A percentile compares a stretch with the other conserved stretches of the same genome.
Conservation (phyloP, 2,329 filamentous ascomycete genomes). For the Ophiostoma sp. region DNA sequence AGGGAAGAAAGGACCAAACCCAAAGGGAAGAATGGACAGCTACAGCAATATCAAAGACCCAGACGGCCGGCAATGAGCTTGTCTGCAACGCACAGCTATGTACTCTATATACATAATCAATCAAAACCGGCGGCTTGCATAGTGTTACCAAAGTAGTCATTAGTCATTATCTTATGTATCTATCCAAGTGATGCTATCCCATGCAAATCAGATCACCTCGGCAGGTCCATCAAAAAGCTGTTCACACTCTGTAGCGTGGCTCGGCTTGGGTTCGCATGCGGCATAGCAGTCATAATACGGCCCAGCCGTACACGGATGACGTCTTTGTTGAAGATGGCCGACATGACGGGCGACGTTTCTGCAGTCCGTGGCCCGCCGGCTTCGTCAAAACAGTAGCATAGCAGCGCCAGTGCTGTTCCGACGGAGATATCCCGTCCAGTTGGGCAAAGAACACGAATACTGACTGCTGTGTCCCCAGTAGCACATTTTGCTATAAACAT, state of each 20-base stretch:
- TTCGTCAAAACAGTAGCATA: slow-evolving; percentile 67
- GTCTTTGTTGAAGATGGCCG: slow-evolving; percentile 58
- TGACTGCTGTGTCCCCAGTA: slow-evolving; percentile 25
- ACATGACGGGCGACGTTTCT: background rate
- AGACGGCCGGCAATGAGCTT: background rate
- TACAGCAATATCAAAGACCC: background rate
- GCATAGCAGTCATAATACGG: slow-evolving; percentile 74
- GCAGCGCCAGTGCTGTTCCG: slow-evolving; percentile 67
- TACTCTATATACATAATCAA: background rate
- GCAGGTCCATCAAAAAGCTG: slow-evolving; percentile 70
- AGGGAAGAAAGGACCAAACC: background rate
- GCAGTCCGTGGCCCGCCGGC: slow-evolving; percentile 30
- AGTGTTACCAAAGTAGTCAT: background rate
- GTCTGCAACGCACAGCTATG: background rate
- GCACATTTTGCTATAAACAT: slow-evolving; percentile 33
- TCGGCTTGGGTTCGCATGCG: slow-evolving; percentile 76
- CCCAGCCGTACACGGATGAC: slow-evolving; percentile 71
- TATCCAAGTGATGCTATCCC: background rate
- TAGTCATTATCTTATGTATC: slow-evolving; percentile 12
- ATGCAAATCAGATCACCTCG: slow-evolving; percentile 5
- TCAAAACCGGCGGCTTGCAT: background rate
- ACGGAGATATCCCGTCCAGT: slow-evolving; percentile 76
- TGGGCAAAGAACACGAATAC: slow-evolving; percentile 61
- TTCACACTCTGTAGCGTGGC: slow-evolving; percentile 88
- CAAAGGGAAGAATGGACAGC: too few relatives aligned